These are phyloP conservation scores for Xylona heveae DNA, from an alignment of 495 filamentous ascomycete genomes.

Conservation along the genomic window DNA sequence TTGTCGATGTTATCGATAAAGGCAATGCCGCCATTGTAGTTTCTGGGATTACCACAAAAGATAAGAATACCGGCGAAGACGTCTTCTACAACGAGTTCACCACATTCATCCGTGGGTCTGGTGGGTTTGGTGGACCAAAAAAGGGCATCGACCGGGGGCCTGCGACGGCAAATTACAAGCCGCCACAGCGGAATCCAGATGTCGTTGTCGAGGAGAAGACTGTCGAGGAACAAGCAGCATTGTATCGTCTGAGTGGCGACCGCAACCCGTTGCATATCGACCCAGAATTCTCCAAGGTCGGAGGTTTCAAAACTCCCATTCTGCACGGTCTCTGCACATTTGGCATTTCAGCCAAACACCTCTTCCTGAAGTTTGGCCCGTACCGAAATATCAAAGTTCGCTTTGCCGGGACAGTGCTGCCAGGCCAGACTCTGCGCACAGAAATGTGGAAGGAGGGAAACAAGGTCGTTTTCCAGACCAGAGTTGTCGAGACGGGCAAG, in stretches of 20 bases:
- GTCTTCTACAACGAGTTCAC: slow-evolving; percentile 94
- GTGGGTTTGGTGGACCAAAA: slow-evolving; percentile 74
- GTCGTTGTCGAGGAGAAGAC: slow-evolving; percentile 74
- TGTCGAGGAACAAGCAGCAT: slow-evolving; percentile 75
- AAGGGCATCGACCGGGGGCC: slow-evolving; percentile 55
- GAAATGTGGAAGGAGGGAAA: slow-evolving; percentile 98
- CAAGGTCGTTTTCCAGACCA: slow-evolving; percentile 78
- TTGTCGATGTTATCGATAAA: slow-evolving; percentile 92
- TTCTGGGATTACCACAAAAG: slow-evolving; percentile 61
- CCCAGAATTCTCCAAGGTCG: slow-evolving; percentile 81
- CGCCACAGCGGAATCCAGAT: slow-evolving; percentile 60
- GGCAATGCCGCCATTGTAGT: slow-evolving; percentile 76
- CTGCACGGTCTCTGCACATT: slow-evolving; percentile 93
- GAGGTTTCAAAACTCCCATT: slow-evolving; percentile 89
- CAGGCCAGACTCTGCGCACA: slow-evolving; percentile 82
- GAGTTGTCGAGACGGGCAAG: slow-evolving; percentile 92
- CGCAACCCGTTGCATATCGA: slow-evolving; percentile 91
- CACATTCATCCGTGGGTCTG: slow-evolving; percentile 78
- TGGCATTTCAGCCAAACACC: slow-evolving; percentile 74
- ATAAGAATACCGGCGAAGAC: slow-evolving; percentile 55
- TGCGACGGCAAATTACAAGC: slow-evolving; percentile 55
- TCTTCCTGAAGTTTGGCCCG: slow-evolving; percentile 61
- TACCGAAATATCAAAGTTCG: slow-evolving; percentile 93
- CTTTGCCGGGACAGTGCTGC: slow-evolving; percentile 81
- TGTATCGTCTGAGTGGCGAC: slow-evolving; percentile 91